phyloP scores from a whole-genome alignment of 2,329 filamentous ascomycete species.

The Trichoderma endophyticum region DNA sequence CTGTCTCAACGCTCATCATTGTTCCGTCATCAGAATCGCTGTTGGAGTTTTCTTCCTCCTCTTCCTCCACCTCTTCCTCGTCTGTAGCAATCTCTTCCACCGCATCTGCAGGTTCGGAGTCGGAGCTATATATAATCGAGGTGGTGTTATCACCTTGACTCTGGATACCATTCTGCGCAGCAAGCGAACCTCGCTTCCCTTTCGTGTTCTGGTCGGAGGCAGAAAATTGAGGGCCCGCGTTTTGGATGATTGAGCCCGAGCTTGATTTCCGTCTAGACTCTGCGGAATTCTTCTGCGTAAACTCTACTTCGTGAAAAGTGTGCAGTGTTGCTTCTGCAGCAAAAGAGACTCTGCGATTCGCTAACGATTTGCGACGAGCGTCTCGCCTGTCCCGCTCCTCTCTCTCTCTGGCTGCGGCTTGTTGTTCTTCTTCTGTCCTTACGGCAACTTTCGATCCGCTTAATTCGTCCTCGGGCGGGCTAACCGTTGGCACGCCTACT shows the following conservation, averaged over 20 bases:
- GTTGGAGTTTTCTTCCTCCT: slow-evolving; percentile 42
- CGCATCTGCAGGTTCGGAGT: slow-evolving; percentile 55
- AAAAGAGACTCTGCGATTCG: slow-evolving; percentile 92
- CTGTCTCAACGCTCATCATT: slow-evolving; percentile 77
- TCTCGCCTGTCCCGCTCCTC: slow-evolving; percentile 76
- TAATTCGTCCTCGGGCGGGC: slow-evolving; percentile 25
- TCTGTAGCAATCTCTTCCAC: slow-evolving; percentile 56
- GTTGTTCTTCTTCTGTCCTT: slow-evolving; percentile 67
- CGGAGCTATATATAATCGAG: slow-evolving; percentile 74
- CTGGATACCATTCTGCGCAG: slow-evolving; percentile 48
- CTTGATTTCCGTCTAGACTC: slow-evolving; percentile 75
- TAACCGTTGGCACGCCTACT: slow-evolving; percentile 9
- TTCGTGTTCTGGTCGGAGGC: slow-evolving; percentile 64
- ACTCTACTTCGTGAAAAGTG: slow-evolving; percentile 93
- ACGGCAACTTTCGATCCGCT: slow-evolving; percentile 58
- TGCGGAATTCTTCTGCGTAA: slow-evolving; percentile 68
- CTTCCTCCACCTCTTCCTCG: slow-evolving; percentile 41
- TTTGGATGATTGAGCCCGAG: slow-evolving; percentile 54
- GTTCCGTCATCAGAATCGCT: slow-evolving; percentile 71
- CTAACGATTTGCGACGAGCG: slow-evolving; percentile 86
- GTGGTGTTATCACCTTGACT: slow-evolving; percentile 67
- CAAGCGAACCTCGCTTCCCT: slow-evolving; percentile 60
- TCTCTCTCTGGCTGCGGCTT: slow-evolving; percentile 64
- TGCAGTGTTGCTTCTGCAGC: slow-evolving; percentile 95
- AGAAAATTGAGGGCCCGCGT: slow-evolving; percentile 50